These are phyloP conservation scores for Penicillium sp. DNA, from an alignment of 2,329 filamentous ascomycete species.

Conservation along the genomic window DNA sequence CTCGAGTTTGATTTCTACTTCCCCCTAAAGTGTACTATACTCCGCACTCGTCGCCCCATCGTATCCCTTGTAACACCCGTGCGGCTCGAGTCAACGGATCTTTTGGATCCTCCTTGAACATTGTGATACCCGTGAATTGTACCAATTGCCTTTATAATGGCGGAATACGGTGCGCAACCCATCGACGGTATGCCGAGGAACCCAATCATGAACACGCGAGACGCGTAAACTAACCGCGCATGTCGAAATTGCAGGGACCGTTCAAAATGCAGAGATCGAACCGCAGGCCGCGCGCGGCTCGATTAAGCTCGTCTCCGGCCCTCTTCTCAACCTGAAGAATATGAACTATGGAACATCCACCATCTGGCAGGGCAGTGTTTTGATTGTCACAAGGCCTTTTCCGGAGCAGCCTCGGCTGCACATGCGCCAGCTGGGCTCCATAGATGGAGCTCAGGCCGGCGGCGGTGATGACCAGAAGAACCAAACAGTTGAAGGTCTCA, in stretches of 20 bases:
- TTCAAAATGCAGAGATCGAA: slow-evolving; percentile 23
- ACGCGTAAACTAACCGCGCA: slow-evolving; percentile 4
- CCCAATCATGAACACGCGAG: not conserved
- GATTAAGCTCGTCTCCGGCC: slow-evolving; percentile 46
- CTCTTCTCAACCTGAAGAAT: slow-evolving; percentile 50
- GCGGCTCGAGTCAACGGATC: slow-evolving; percentile 3
- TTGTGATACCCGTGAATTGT: slow-evolving; percentile 5
- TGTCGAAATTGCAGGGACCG: slow-evolving; percentile 14
- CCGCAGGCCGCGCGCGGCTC: slow-evolving; percentile 9
- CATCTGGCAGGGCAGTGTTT: slow-evolving; percentile 76
- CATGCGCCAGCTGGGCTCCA: slow-evolving; percentile 36
- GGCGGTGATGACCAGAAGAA: slow-evolving; percentile 9
- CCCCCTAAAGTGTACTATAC: not conserved
- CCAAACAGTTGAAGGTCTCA: slow-evolving; percentile 44
- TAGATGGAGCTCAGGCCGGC: slow-evolving; percentile 22
- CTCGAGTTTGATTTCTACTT: slow-evolving; percentile 6
- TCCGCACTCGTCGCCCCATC: not conserved
- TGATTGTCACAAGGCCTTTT: slow-evolving; percentile 75
- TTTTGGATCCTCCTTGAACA: not conserved
- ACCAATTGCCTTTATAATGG: slow-evolving; percentile 16
- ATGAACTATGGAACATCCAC: slow-evolving; percentile 38
- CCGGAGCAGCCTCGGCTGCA: slow-evolving; percentile 59
- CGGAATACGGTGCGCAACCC: slow-evolving; percentile 13
- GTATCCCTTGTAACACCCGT: not conserved
- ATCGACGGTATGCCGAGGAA: slow-evolving; percentile 20